A percentile compares a stretch with the other conserved stretches of the same genome.
Conservation (phyloP, 129 eudicot species). For the Ambrosia trifida region DNA sequence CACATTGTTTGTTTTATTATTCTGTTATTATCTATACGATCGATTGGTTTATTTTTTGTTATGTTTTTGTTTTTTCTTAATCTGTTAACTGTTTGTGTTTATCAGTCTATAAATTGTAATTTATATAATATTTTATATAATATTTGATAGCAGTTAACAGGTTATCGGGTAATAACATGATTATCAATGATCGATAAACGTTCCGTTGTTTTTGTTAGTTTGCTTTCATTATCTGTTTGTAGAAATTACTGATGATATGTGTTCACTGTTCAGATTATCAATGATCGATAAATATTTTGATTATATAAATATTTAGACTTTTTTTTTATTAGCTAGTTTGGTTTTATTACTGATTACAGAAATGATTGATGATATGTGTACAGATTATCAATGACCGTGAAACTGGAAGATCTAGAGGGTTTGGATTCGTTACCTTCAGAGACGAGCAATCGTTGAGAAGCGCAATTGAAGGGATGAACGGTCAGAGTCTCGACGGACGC, state of each 20-base stretch:
- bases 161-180: background rate
- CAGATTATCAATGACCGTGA: slow-evolving; percentile 80
- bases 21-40: too few relatives aligned
- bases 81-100: too few relatives aligned
- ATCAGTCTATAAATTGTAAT: too few relatives aligned
- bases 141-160: too few relatives aligned
- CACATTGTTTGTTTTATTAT: too few relatives aligned
- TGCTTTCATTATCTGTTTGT: background rate
- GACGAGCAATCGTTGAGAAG: slow-evolving; percentile 55
- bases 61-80: too few relatives aligned
- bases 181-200: slow-evolving; percentile 44
- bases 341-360: too few relatives aligned
- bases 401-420: slow-evolving; percentile 59
- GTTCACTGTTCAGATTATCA: slow-evolving; percentile 53
- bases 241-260: background rate
- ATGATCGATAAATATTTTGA: slow-evolving; percentile 37
- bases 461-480: slow-evolving; percentile 78
- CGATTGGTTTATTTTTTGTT: too few relatives aligned
- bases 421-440: slow-evolving; percentile 70
- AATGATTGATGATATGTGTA: background rate
- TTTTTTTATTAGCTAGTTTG: background rate
- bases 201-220: slow-evolving; percentile 1
- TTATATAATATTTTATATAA: too few relatives aligned
- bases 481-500: slow-evolving; percentile 73
- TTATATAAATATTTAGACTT: too few relatives aligned